These are phyloP conservation scores for Gossypium davidsonii DNA, from an alignment of 441 rosid genomes.

Conservation along the genomic window DNA sequence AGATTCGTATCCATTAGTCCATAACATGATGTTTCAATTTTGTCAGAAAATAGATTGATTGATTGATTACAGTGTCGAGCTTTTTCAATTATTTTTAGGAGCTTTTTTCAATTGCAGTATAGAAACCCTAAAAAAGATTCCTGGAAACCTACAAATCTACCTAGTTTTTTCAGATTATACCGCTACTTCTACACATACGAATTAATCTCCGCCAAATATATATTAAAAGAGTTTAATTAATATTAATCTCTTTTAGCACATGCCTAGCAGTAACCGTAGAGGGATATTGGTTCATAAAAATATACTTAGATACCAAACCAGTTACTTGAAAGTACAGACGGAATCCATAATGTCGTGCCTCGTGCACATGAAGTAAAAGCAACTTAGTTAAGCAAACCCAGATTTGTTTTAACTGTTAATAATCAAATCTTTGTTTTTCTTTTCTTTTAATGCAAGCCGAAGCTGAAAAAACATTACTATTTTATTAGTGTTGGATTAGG, in stretches of 20 bases:
- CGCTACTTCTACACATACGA: background rate
- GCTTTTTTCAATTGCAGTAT: too few relatives aligned
- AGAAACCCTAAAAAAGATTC: constrained; percentile 17
- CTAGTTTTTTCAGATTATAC: constrained; percentile 7
- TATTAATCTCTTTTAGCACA: constrained; percentile 1
- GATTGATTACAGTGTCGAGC: background rate
- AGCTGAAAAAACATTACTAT: background rate
- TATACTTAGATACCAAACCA: background rate
- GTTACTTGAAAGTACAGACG: constrained; percentile 4
- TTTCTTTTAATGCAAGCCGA: background rate
- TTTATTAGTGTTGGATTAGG: background rate
- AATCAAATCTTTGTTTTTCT: background rate
- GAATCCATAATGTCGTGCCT: constrained; percentile 1
- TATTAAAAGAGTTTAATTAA: background rate
- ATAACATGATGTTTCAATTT: background rate
- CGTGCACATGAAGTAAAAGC: constrained; percentile 11
- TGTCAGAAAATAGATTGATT: background rate
- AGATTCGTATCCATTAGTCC: background rate
- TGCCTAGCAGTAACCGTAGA: background rate
- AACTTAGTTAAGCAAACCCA: background rate
- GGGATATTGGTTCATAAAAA: background rate
- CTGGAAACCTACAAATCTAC: background rate
- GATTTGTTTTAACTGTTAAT: background rate
- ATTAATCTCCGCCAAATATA: background rate
- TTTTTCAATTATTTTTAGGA: background rate